A percentile compares a stretch with the other conserved stretches of the same genome.
These are phyloP conservation scores for Exophiala viscosa DNA, from an alignment of 2,329 filamentous ascomycete genomes.

Conservation along the genomic window DNA sequence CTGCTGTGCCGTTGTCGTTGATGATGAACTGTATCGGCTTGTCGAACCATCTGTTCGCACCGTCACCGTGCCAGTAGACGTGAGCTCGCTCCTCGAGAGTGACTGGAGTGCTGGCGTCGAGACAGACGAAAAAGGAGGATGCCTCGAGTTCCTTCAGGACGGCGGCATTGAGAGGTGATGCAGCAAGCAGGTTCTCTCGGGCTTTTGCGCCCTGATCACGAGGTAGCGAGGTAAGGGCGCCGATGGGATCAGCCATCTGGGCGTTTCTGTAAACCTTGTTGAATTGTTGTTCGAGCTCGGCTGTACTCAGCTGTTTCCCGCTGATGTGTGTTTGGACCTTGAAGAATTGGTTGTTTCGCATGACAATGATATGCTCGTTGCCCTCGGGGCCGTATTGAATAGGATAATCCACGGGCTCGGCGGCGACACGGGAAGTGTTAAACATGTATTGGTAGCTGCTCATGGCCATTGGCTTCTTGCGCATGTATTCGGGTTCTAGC, in stretches of 20 bases:
- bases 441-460: conserved; percentile 99
- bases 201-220: conserved; percentile 89
- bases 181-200: conserved; percentile 68
- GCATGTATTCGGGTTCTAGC: conserved; percentile 98
- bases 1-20: conserved; percentile 95
- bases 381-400: conserved; percentile 71
- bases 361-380: conserved; percentile 81
- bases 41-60: conserved; percentile 93
- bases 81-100: conserved; percentile 93
- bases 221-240: conserved; percentile 84
- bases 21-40: conserved; percentile 97
- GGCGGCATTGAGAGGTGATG: conserved; percentile 73
- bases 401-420: conserved; percentile 75
- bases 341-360: conserved; percentile 97
- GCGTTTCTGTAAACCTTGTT: conserved; percentile 75
- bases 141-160: conserved; percentile 80
- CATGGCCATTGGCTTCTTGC: conserved; percentile 96
- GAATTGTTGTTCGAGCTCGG: conserved; percentile 89
- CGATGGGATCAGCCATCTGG: conserved; percentile 69
- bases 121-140: conserved; percentile 83
- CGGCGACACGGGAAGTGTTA: conserved; percentile 82
- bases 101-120: conserved; percentile 86
- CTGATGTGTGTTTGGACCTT: conserved; percentile 79
- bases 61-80: conserved; percentile 98
- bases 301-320: conserved; percentile 80